A percentile compares a stretch with the other conserved stretches of the same genome.
These are phyloP conservation scores for Clonostachys sp. DNA, from an alignment of 2,329 filamentous ascomycete genomes.

Conservation along the genomic window DNA sequence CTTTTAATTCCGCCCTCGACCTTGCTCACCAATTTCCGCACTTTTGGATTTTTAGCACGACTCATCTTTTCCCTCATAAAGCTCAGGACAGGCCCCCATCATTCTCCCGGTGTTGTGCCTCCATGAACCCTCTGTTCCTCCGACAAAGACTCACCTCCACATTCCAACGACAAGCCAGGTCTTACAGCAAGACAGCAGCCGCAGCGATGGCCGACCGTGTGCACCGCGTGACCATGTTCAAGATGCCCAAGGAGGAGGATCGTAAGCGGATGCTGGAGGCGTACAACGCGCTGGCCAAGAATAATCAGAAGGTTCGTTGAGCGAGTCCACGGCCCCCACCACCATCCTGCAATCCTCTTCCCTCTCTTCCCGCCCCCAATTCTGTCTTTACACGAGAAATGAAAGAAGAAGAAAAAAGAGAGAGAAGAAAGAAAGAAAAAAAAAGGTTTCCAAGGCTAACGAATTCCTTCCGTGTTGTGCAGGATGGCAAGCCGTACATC, in stretches of 20 bases:
- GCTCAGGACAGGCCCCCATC: too few relatives aligned
- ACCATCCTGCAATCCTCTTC: background rate
- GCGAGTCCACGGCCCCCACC: background rate
- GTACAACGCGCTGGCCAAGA: slow-evolving; percentile 32
- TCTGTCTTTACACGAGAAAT: background rate
- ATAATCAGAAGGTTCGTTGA: slow-evolving; percentile 33
- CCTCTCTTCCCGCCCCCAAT: background rate
- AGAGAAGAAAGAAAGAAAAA: background rate
- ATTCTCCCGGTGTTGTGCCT: too few relatives aligned
- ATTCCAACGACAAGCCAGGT: background rate
- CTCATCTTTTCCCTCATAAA: too few relatives aligned
- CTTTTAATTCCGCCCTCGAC: too few relatives aligned
- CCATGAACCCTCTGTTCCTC: too few relatives aligned
- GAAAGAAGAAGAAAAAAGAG: background rate
- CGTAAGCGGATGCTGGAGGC: slow-evolving; percentile 37
- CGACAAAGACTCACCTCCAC: too few relatives aligned
- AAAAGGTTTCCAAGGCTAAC: background rate
- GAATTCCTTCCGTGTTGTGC: background rate
- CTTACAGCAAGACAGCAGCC: background rate
- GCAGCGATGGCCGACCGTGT: slow-evolving; percentile 33
- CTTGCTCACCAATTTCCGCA: too few relatives aligned
- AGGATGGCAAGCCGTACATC: slow-evolving; percentile 72
- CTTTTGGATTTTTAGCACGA: too few relatives aligned
- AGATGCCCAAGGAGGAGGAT: slow-evolving; percentile 37
- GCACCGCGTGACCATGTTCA: slow-evolving; percentile 49